These are phyloP conservation scores for Ceratonia siliqua DNA, from an alignment of 306 rosid genomes.

Conservation along the genomic window DNA sequence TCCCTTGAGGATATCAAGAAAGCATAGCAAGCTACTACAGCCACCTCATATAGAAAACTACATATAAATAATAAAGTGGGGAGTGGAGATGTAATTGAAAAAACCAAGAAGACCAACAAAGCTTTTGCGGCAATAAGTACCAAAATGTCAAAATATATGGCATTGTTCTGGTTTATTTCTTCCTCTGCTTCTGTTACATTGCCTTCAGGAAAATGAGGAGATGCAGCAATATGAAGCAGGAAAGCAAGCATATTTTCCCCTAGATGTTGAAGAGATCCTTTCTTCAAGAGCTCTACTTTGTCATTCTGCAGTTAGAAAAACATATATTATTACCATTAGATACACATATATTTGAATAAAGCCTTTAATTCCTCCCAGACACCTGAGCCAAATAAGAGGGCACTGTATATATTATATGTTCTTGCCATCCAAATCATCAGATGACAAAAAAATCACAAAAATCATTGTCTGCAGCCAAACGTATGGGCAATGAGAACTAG, in stretches of 20 bases:
- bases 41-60: constrained; percentile 1
- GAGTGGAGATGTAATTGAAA: neutral
- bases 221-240: constrained; percentile 72
- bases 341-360: constrained; percentile 11
- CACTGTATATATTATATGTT: neutral
- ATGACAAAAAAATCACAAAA: constrained; percentile 7
- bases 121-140: constrained; percentile 42
- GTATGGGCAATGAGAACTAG: neutral
- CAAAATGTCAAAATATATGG: constrained; percentile 86
- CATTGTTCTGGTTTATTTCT: constrained; percentile 48
- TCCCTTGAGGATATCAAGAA: constrained; percentile 24
- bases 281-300: constrained; percentile 72
- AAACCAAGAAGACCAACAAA: constrained; percentile 33
- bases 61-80: constrained; percentile 17
- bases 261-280: constrained; percentile 96
- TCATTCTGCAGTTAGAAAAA: constrained; percentile 72
- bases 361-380: neutral
- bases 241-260: constrained; percentile 98
- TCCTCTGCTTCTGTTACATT: constrained; percentile 49
- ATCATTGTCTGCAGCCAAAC: neutral
- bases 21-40: constrained; percentile 18
- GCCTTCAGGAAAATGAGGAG: constrained; percentile 66
- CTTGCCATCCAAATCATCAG: neutral
- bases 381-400: constrained; percentile 2
- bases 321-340: constrained; percentile 9